Evolutionary conservation across 2,329 filamentous ascomycete genomes (phyloP).

Genomic region (Verticillium nonalfalfae): DNA sequence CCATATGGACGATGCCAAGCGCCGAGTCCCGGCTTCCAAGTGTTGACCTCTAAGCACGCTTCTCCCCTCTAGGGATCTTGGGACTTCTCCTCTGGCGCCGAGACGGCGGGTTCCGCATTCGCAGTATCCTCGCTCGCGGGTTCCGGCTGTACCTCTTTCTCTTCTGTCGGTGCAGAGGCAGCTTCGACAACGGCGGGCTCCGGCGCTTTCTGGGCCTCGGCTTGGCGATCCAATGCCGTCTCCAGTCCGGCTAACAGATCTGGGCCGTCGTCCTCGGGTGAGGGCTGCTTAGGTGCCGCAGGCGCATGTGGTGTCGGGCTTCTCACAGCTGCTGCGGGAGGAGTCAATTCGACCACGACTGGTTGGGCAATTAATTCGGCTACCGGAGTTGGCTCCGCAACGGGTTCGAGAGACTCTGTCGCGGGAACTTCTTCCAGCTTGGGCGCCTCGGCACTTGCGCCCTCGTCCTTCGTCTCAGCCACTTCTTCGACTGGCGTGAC

Average conservation of each 20-base stretch:
- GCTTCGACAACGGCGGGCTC: not conserved
- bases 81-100: not conserved
- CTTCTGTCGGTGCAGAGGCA: not conserved
- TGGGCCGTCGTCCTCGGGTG: conserved; percentile 7
- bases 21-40: not conserved
- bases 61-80: not conserved
- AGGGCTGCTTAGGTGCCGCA: not conserved
- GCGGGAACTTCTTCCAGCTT: not conserved
- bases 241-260: conserved; percentile 11
- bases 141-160: conserved; percentile 1
- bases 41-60: not conserved
- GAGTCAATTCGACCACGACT: not conserved
- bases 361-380: not conserved
- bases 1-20: not conserved
- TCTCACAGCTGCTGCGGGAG: not conserved
- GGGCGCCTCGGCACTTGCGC: not conserved
- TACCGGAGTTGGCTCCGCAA: not conserved
- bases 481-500: conserved; percentile 1
- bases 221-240: conserved; percentile 10
- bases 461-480: conserved; percentile 1
- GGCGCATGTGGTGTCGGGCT: not conserved
- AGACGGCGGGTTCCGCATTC: not conserved
- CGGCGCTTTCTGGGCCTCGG: not conserved
- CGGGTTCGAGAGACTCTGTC: not conserved
- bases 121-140: not conserved